Conservation (phyloP, 1,139 yeast genomes). For the Geotrichum bryndzae region DNA sequence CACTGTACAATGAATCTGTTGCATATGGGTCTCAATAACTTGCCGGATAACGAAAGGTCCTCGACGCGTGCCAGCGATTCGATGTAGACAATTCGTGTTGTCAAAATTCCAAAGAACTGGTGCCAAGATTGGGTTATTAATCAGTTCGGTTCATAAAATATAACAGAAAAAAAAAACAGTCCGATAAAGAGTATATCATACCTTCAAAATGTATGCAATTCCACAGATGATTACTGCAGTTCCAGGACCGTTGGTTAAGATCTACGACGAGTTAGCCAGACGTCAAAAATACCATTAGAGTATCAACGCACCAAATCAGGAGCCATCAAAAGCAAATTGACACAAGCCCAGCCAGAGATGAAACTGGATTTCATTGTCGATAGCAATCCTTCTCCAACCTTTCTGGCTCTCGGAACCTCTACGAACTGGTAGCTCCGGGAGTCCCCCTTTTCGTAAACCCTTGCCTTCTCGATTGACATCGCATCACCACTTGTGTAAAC, state of each 20-base stretch:
- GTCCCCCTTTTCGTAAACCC: slow-evolving; percentile 37
- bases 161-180: neutral
- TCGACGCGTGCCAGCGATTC: slow-evolving; percentile 87
- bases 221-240: slow-evolving; percentile 76
- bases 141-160: neutral
- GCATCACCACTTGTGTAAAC: slow-evolving; percentile 47
- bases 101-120: slow-evolving; percentile 44
- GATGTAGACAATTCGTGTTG: slow-evolving; percentile 63
- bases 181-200: slow-evolving; percentile 16
- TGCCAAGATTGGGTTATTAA: slow-evolving; percentile 9
- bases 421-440: neutral
- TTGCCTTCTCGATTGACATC: slow-evolving; percentile 50
- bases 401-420: slow-evolving; percentile 66
- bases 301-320: slow-evolving; percentile 28
- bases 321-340: slow-evolving; percentile 24
- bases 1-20: slow-evolving; percentile 87
- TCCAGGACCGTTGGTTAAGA: slow-evolving; percentile 90
- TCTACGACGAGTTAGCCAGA: slow-evolving; percentile 43
- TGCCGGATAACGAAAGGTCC: slow-evolving; percentile 70
- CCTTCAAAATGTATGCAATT: slow-evolving; percentile 49
- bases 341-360: slow-evolving; percentile 26
- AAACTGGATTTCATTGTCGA: slow-evolving; percentile 52
- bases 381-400: slow-evolving; percentile 57
- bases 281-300: slow-evolving; percentile 13
- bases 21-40: slow-evolving; percentile 57